Base-by-base conservation (phyloP, 257 asterid species). In the Ocimum tenuiflorum region DNA sequence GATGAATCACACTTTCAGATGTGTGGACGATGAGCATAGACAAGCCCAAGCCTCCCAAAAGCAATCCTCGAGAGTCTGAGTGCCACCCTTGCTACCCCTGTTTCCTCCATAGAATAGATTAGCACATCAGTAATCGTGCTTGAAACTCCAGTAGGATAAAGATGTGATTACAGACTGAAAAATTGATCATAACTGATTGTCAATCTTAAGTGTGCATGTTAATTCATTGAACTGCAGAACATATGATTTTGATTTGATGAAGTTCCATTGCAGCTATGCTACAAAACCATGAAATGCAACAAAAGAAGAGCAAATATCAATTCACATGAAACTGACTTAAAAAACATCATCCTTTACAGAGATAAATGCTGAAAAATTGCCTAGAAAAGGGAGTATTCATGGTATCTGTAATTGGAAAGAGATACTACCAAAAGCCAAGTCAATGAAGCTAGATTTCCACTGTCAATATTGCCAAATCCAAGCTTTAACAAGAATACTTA, bases 41-140 rank as follows among this genome's bases (percentile, higher is more conserved):
- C 99, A 92, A 42, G 99, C 99, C 99, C 99, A 92, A 55, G 99
- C 99, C 84, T 92, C 97, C 97, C 99, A 92, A 58, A 79, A 88
- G 86, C 99, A 92, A 75, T 92, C 99, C 84, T 92, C 99, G 24
- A 92, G 88, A 69, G 96, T 78, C 61, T 85, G 87, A 69, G 75
- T 50, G 71, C 73, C 69, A 23, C 88, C 85, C 94, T 96, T 89
- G 91, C 73, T 71, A 29, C 84, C 85, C 91, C 99, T 89, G 91
- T 68, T 68, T 65, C 74, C 72, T 71, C 74, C 82, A 78, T 7
- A 31, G 43, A 49, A 70, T 20, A 29, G 6, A 63, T 60, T 41
- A 61, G 51, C 54, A 53, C 38, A 64, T 73, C 74, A 75, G 75
- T 39, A 18, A 46, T 47, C 13, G 52, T 39, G 67, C 65, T 63